Base-by-base conservation (phyloP, 164 flowering plant species). In the Tinospora cordifolia region DNA sequence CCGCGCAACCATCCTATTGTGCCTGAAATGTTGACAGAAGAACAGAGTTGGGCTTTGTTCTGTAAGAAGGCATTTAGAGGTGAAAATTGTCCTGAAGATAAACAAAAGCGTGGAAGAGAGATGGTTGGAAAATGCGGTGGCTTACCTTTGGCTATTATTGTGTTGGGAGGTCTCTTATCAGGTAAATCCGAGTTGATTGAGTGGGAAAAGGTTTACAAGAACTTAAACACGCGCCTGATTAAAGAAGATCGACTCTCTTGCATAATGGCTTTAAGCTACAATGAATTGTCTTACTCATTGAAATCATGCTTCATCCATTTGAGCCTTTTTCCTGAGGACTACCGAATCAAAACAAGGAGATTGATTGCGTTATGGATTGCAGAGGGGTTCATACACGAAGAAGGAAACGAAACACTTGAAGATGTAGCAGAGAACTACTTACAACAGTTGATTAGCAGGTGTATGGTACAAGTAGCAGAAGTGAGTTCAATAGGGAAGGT, bases 1-100 rank as follows among this genome's bases (percentile, higher is more conserved):
- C 58, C 62, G 0, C 1, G 0, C 0, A 19, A 64, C 22, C 19
- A 34, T 21, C 27, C 67, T 5, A 63, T 68, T 24, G 26, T 51
- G 25, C 71, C 69, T 4, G 19, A 7, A 14, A 36, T 9, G 60
- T 22, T 79, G 13, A 49, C 5, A 0, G 26, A 65, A 21, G 51
- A 41, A 0, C 14, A 69, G 26, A 41, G 73, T 21, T 75, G 73
- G 77, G 66, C 70, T 21, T 25, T 73, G 47, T 66, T 75, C 1
- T 30, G 27, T 6, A 66, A 65, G 69, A 75, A 75, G 47, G 66
- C 66, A 15, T 66, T 66, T 46, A 27, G 38, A 0, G 46, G 2
- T 3, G 8, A 13, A n/a, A 40, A 41, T 64, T 47, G 40, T 41
- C 24, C 71, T 27, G 13, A 38, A 11, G 44, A 34, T 26, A n/a